These are phyloP conservation scores for Fusarium haematococcum DNA, from an alignment of 2,329 filamentous ascomycete genomes.

Conservation along the genomic window DNA sequence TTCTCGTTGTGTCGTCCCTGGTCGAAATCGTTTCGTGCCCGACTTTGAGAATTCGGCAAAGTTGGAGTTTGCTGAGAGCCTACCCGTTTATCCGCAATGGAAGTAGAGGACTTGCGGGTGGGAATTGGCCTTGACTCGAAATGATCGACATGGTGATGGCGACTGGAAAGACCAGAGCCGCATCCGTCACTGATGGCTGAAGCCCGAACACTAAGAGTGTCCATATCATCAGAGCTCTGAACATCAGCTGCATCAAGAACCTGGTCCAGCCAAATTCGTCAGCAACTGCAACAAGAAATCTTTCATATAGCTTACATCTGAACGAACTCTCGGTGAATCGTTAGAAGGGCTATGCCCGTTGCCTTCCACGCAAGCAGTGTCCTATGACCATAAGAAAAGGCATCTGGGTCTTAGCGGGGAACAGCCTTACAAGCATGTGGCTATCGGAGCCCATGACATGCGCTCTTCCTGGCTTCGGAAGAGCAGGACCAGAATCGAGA, in stretches of 20 bases:
- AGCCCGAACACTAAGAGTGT: background rate
- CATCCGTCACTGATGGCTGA: background rate
- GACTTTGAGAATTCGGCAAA: conserved; percentile 26
- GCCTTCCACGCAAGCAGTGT: background rate
- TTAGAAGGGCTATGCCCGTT: background rate
- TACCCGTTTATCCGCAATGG: conserved; percentile 26
- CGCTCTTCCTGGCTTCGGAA: conserved; percentile 6
- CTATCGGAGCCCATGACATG: background rate
- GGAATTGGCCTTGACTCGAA: background rate
- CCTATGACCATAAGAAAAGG: background rate
- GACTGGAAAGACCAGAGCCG: background rate
- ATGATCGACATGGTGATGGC: background rate
- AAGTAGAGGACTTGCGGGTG: background rate
- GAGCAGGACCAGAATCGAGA: conserved; percentile 9
- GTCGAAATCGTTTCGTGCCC: conserved; percentile 35
- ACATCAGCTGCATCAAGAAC: background rate
- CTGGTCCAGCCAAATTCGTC: background rate
- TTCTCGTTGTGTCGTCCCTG: conserved; percentile 38
- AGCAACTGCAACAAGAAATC: background rate
- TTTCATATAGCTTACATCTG: background rate
- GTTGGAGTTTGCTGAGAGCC: conserved; percentile 27
- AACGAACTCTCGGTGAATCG: background rate
- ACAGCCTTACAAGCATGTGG: background rate
- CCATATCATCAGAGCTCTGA: background rate
- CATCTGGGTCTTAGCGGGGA: background rate